A percentile compares a stretch with the other conserved stretches of the same genome.
phyloP scores from a whole-genome alignment of 164 flowering plant genomes.

The Protea cynaroides region DNA sequence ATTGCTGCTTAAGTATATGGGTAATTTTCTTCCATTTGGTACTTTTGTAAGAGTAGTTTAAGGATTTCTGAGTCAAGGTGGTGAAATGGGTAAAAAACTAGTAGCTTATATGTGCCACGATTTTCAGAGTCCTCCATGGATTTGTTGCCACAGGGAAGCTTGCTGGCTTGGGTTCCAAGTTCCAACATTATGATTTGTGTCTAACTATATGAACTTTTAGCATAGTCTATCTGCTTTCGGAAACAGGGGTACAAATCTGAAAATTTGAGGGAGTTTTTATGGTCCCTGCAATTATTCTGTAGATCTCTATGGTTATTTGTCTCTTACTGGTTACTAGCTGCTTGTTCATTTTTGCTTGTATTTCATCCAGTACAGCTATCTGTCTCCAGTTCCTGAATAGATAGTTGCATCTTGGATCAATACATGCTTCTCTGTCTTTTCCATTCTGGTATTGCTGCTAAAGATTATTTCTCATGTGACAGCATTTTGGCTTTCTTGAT shows the following conservation, averaged over 20 bases:
- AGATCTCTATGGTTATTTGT: background rate
- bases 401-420: background rate
- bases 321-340: no score
- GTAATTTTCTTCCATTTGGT: background rate
- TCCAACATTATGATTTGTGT: background rate
- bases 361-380: background rate
- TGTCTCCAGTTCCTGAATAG: background rate
- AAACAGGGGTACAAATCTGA: background rate
- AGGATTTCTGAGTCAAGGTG: background rate
- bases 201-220: background rate
- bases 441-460: conserved; percentile 10
- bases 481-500: conserved; percentile 63
- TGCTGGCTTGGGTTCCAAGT: background rate
- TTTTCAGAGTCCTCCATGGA: background rate
- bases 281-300: background rate
- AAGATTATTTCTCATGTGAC: conserved; percentile 19
- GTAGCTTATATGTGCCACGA: background rate
- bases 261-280: background rate
- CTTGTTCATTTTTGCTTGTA: no score
- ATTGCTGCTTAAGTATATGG: conserved; percentile 11
- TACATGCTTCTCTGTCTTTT: background rate
- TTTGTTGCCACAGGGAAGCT: background rate
- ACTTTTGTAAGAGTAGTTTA: background rate
- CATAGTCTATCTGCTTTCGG: background rate
- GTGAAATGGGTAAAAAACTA: background rate